phyloP scores from a whole-genome alignment of 163 green algal genomes.

The Prototheca wickerhamii region DNA sequence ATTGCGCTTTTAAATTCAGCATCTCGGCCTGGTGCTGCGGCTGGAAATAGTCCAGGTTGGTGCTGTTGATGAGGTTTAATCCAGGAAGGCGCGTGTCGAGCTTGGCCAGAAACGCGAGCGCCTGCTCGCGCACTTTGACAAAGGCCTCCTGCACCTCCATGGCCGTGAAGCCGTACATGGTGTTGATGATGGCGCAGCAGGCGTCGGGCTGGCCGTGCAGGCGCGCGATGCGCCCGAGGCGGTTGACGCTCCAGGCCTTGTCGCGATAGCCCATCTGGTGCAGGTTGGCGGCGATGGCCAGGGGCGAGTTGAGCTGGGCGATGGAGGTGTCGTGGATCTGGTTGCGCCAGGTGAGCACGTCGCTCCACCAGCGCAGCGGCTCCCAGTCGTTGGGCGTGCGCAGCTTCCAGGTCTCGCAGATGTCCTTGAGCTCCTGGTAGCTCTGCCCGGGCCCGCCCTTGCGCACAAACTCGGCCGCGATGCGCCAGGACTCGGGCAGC shows the following conservation, averaged over 20 bases:
- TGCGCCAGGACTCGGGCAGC: conserved; percentile 70
- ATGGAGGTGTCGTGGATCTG: conserved; percentile 92
- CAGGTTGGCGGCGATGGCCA: conserved; percentile 51
- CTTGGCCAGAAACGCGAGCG: conserved; percentile 73
- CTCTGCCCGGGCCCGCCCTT: conserved; percentile 20
- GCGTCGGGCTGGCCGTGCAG: conserved; percentile 64
- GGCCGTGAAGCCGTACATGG: conserved; percentile 87
- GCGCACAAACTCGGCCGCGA: conserved; percentile 37
- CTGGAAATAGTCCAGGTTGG: conserved; percentile 96
- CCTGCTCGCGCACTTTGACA: conserved; percentile 71
- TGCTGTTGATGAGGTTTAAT: conserved; percentile 85
- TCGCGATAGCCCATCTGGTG: conserved; percentile 82
- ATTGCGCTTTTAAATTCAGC: conserved; percentile 71
- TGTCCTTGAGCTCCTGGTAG: conserved; percentile 63
- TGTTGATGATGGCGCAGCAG: conserved; percentile 81
- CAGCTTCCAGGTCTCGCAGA: conserved; percentile 89
- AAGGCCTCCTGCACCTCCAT: conserved; percentile 98
- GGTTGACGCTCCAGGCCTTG: conserved; percentile 95
- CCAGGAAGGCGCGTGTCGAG: conserved; percentile 57
- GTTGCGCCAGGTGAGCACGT: conserved; percentile 93
- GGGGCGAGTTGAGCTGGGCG: conserved; percentile 51
- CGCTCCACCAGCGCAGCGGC: conserved; percentile 73
- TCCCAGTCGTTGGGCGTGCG: conserved; percentile 94
- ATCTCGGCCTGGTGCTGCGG: conserved; percentile 83
- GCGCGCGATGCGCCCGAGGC: conserved; percentile 68